phyloP scores from a whole-genome alignment of 805 yeast species.

The Saccharomyces kudriavzevii region DNA sequence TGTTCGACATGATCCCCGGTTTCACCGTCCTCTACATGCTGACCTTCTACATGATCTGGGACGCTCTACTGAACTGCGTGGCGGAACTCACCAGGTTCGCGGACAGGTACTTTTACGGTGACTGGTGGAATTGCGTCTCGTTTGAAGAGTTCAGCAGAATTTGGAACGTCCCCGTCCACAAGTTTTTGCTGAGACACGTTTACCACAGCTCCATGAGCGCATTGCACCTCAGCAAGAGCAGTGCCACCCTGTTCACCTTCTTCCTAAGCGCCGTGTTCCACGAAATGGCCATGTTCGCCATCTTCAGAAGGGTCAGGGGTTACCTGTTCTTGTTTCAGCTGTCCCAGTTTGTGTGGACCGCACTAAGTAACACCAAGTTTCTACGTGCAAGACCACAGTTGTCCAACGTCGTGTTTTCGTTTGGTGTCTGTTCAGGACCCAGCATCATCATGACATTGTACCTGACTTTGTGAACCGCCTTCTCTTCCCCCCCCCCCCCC shows the following conservation, averaged over 20 bases:
- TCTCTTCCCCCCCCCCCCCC: too few species aligned
- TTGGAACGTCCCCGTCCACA: slow-evolving; percentile 94
- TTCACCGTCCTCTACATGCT: slow-evolving; percentile 69
- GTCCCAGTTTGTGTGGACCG: slow-evolving; percentile 76
- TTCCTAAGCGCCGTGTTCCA: slow-evolving; percentile 75
- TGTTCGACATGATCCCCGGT: slow-evolving; percentile 71
- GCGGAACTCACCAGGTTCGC: slow-evolving; percentile 85
- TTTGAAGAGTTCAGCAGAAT: slow-evolving; percentile 91
- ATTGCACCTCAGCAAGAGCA: slow-evolving; percentile 50
- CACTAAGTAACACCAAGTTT: slow-evolving; percentile 49
- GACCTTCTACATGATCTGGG: slow-evolving; percentile 90
- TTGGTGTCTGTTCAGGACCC: slow-evolving; percentile 87
- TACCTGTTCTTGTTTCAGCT: slow-evolving; percentile 75
- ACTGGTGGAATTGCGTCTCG: slow-evolving; percentile 95
- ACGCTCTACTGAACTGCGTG: slow-evolving; percentile 77
- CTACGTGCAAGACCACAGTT: slow-evolving; percentile 49
- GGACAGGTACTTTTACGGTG: slow-evolving; percentile 87
- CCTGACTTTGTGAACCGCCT: slow-evolving; percentile 58
- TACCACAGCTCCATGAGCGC: slow-evolving; percentile 85
- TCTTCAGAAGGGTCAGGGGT: slow-evolving; percentile 72
- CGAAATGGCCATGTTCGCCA: slow-evolving; percentile 85
- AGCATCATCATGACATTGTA: slow-evolving; percentile 80
- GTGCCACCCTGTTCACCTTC: slow-evolving; percentile 74
- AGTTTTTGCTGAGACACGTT: slow-evolving; percentile 82
- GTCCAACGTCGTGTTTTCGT: slow-evolving; percentile 83